Evolutionary conservation across 345 rosid species (phyloP).

Genomic region (Pelargonium nanum): DNA sequence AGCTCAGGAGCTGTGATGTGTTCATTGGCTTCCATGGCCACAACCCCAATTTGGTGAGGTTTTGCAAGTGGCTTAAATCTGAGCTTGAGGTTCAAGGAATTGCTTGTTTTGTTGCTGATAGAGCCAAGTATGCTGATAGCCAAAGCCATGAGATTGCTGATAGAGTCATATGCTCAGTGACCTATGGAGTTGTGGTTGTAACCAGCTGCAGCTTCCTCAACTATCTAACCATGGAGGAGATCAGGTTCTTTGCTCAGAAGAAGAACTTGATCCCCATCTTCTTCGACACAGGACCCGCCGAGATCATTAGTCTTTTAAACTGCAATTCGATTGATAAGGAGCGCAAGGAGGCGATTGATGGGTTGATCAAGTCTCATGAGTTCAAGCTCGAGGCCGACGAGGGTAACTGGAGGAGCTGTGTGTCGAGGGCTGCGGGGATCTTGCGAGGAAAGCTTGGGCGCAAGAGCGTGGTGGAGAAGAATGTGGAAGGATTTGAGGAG

Average conservation of each 20-base stretch:
- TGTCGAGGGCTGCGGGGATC: constrained; percentile 38
- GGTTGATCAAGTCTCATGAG: constrained; percentile 59
- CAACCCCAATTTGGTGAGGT: constrained; percentile 64
- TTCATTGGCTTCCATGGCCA: constrained; percentile 82
- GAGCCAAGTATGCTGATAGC: constrained; percentile 61
- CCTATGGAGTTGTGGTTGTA: constrained; percentile 70
- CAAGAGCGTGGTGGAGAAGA: constrained; percentile 52
- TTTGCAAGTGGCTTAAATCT: constrained; percentile 90
- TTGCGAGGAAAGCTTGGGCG: constrained; percentile 70
- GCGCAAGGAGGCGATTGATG: constrained; percentile 77
- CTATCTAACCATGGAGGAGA: constrained; percentile 67
- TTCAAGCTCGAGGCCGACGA: constrained; percentile 70
- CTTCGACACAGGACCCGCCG: constrained; percentile 55
- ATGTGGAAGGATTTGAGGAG: constrained; percentile 48
- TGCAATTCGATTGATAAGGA: constrained; percentile 58
- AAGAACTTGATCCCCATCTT: constrained; percentile 78
- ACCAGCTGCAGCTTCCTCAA: constrained; percentile 52
- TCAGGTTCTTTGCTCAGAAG: constrained; percentile 81
- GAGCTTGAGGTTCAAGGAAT: constrained; percentile 92
- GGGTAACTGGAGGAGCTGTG: constrained; percentile 77
- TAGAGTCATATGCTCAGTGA: constrained; percentile 70
- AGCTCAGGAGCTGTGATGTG: constrained; percentile 85
- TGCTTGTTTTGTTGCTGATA: constrained; percentile 82
- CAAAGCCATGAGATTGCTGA: constrained; percentile 89
- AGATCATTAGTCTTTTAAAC: constrained; percentile 47